phyloP scores from a whole-genome alignment of 495 filamentous ascomycete genomes.

The Thermothielavioides terrestris region DNA sequence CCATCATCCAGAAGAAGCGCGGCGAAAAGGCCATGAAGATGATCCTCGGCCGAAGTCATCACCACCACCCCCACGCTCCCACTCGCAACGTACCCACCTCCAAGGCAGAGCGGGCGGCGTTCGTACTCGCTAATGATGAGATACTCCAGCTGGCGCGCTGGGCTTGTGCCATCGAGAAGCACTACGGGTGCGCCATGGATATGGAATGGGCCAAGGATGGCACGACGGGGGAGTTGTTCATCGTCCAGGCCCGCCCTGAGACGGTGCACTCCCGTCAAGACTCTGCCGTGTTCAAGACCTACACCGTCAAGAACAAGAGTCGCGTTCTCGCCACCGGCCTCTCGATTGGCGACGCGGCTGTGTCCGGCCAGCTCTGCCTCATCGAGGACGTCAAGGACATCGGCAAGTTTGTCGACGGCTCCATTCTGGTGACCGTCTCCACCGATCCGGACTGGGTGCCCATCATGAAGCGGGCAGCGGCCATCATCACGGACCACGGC shows the following conservation, averaged over 20 bases:
- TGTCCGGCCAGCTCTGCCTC: slow-evolving; percentile 27
- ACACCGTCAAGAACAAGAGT: slow-evolving; percentile 23
- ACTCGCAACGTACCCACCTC: slow-evolving; percentile 33
- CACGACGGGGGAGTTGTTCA: slow-evolving; percentile 25
- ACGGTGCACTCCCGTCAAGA: slow-evolving; percentile 30
- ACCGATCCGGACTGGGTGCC: slow-evolving; percentile 36
- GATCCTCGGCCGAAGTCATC: slow-evolving; percentile 12
- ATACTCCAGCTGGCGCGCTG: slow-evolving; percentile 31
- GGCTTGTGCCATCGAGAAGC: slow-evolving; percentile 28
- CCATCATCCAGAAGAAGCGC: slow-evolving; percentile 18
- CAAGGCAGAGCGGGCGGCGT: slow-evolving; percentile 25
- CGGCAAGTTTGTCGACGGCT: slow-evolving; percentile 25
- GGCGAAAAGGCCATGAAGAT: slow-evolving; percentile 22
- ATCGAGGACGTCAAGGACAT: slow-evolving; percentile 25
- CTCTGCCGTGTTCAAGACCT: slow-evolving; percentile 23
- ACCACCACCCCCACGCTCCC: neutral
- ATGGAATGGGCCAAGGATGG: slow-evolving; percentile 37
- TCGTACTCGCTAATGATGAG: slow-evolving; percentile 25
- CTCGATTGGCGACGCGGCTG: slow-evolving; percentile 29
- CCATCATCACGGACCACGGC: slow-evolving; percentile 33
- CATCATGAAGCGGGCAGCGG: slow-evolving; percentile 30
- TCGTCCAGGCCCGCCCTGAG: slow-evolving; percentile 33
- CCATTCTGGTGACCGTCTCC: slow-evolving; percentile 24
- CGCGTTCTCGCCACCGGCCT: slow-evolving; percentile 19
- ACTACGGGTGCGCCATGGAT: slow-evolving; percentile 33